Evolutionary conservation across 352 stramenopile species (phyloP), one percentile per base, ranked within the genome.

Genomic region (Globisporangium barbulae): DNA sequence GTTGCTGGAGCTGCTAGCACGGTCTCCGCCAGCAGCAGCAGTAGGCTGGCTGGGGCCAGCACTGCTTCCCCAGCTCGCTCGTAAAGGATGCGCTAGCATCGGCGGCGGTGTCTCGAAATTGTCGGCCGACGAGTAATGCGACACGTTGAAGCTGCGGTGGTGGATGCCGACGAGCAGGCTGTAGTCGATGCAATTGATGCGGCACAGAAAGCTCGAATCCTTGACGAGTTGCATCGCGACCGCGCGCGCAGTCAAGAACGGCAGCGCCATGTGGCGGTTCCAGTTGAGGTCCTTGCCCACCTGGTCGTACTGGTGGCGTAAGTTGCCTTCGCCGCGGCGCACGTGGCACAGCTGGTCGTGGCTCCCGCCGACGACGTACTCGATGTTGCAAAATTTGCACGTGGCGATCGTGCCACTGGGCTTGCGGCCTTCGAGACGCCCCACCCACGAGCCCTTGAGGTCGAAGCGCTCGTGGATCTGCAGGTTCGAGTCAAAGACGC

Each of bases 131-230:
- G 81, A 84, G 63, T 82, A 88, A 47, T 88, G 78, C 47, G 87
- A 91, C 13, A 90, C 82, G 28, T 89, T 90, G 58, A 89, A 90
- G 59, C 78, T 94, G 73, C 93, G 83, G 63, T 98, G 90, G 71
- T 98, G 93, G 59, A 98, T 90, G 3, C 93, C 94, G 56, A 98
- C 91, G 25, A 98, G 75, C 67, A 98, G 86, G 45, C 87, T 97
- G 68, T 98, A 98, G 71, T 98, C 94, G 74, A 98, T 98, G 69
- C 95, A 97, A 69, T 97, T 97, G 75, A 97, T 94, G 25, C 79
- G 79, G 52, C 83, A 87, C 1, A 98, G 69, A 60, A 97, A 98
- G 54, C 90, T 73, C 41, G 89, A 97, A 67, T 98, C 94, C 35
- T 71, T 77, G 2, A 75, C 79, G 0, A 98, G 59, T 59, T 98